These are phyloP conservation scores for Cladophialophora psammophila DNA, from an alignment of 2,329 filamentous ascomycete species.

Conservation along the genomic window DNA sequence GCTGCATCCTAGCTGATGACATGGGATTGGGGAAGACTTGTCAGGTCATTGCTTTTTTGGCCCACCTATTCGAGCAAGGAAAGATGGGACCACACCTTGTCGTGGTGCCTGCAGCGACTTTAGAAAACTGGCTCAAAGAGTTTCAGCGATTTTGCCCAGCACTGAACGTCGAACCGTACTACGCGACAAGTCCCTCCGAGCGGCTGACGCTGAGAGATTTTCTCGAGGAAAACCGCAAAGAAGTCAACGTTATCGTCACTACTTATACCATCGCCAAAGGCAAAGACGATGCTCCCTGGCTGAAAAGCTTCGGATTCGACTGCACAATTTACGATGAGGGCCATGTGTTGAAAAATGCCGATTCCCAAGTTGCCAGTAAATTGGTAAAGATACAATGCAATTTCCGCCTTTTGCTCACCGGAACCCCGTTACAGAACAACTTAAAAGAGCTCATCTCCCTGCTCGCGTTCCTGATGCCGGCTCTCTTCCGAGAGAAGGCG, in stretches of 20 bases:
- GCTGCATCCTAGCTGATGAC: conserved; percentile 93
- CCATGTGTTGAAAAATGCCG: conserved; percentile 88
- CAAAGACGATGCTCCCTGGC: conserved; percentile 68
- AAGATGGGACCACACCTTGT: conserved; percentile 78
- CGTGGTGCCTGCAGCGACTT: conserved; percentile 88
- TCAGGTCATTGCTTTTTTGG: conserved; percentile 91
- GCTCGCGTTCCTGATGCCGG: conserved; percentile 90
- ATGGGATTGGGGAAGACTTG: conserved; percentile 97
- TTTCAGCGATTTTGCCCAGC: conserved; percentile 85
- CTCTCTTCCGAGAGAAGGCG: conserved; percentile 77
- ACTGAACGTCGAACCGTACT: conserved; percentile 75
- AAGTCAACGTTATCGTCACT: conserved; percentile 73
- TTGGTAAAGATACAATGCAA: conserved; percentile 77
- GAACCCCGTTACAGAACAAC: conserved; percentile 96
- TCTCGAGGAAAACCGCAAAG: conserved; percentile 69
- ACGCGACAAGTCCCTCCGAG: conserved; percentile 69
- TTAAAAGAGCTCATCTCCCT: conserved; percentile 89
- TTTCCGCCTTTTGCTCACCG: conserved; percentile 87
- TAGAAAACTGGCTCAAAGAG: conserved; percentile 95
- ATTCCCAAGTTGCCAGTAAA: conserved; percentile 80
- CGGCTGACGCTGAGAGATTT: conserved; percentile 72
- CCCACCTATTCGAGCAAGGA: conserved; percentile 76
- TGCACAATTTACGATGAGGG: conserved; percentile 88
- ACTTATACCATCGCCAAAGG: conserved; percentile 73
- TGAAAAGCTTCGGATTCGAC: conserved; percentile 65